Evolutionary conservation across 805 yeast species (phyloP), one percentile per base, ranked within the genome.

Genomic region (Torulaspora franciscae): DNA sequence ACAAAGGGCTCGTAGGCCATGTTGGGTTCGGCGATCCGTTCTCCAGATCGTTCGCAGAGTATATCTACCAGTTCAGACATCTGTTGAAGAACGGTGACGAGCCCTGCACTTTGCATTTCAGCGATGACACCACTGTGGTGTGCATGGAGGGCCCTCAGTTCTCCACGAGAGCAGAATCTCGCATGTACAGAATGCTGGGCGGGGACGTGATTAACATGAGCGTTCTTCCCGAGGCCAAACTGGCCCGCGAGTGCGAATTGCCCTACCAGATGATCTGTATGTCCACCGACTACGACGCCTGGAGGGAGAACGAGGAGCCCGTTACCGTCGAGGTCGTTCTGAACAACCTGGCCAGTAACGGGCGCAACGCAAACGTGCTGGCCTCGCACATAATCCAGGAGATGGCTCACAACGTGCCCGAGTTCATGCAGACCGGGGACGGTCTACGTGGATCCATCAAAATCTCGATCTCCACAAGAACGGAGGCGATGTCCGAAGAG

Each of bases 61-160:
- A 85, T 47, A 76, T 93, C 45, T 72, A 78, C 42, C 78, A 84
- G 47, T 69, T 75, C 25, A 73, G 73, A 34, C 81, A 80, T 40
- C 74, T 75, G 19, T 70, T 86, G 58, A 74, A 76, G 40, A 66
- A 68, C 43, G 50, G 65, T 13, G 62, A 58, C 24, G 71, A 71
- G 24, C 66, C 79, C 68, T 90, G 66, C 95, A 85, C 68, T 72
- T 87, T 87, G 40, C 82, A 80, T 54, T 68, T 68, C 27, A 78
- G 77, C 45, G 81, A 78, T 46, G 97, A 91, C 59, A 69, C 85
- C 47, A 85, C 95, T 6, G 79, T 93, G 32, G 76, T 93, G 51
- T 93, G 99, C 67, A 93, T 93, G 99, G 99, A 91, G 69, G 99
- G 99, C 34, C 99, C 99, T 3, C 96, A 93, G 40, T 93, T 93